These are phyloP conservation scores for Colletotrichum sp. DNA, from an alignment of 2,329 filamentous ascomycete species.

Conservation along the genomic window DNA sequence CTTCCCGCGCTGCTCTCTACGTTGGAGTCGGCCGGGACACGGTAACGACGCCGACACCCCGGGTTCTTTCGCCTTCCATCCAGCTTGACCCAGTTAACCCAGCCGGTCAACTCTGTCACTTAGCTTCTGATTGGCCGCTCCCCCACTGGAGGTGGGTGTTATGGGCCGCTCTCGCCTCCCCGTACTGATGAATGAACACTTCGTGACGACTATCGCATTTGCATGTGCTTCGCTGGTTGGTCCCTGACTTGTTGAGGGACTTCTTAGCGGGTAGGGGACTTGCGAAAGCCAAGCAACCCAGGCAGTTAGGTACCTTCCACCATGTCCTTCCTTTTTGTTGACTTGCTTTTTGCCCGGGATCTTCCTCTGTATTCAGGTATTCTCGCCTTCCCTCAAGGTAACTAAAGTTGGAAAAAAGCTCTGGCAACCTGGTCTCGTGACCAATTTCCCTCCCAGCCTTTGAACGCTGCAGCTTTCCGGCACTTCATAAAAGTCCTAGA, in stretches of 20 bases:
- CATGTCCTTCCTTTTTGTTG: not conserved
- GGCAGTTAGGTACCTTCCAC: not conserved
- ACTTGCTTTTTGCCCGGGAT: not conserved
- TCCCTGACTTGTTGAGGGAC: constrained; percentile 15
- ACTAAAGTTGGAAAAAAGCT: constrained; percentile 2
- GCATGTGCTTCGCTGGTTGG: constrained; percentile 16
- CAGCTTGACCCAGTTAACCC: constrained; percentile 7
- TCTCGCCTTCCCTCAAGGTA: not conserved
- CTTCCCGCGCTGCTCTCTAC: not conserved
- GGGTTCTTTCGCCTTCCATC: constrained; percentile 18
- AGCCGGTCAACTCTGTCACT: constrained; percentile 1
- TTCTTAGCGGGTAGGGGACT: constrained; percentile 5
- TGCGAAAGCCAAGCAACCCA: constrained; percentile 10
- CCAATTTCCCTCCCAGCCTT: constrained; percentile 11
- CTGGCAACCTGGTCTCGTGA: constrained; percentile 21
- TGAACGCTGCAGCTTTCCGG: not conserved
- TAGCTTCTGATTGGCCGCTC: not conserved
- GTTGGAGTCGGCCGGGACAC: not conserved
- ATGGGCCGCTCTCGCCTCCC: constrained; percentile 4
- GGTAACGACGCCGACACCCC: not conserved
- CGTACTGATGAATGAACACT: constrained; percentile 2
- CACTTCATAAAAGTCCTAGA: not conserved
- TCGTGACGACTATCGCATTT: constrained; percentile 14
- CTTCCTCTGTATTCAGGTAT: not conserved
- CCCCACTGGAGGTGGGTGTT: not conserved